A percentile compares a stretch with the other conserved stretches of the same genome.
Evolutionary conservation across 495 filamentous ascomycete species (phyloP).

Genomic region (Physcia stellaris): DNA sequence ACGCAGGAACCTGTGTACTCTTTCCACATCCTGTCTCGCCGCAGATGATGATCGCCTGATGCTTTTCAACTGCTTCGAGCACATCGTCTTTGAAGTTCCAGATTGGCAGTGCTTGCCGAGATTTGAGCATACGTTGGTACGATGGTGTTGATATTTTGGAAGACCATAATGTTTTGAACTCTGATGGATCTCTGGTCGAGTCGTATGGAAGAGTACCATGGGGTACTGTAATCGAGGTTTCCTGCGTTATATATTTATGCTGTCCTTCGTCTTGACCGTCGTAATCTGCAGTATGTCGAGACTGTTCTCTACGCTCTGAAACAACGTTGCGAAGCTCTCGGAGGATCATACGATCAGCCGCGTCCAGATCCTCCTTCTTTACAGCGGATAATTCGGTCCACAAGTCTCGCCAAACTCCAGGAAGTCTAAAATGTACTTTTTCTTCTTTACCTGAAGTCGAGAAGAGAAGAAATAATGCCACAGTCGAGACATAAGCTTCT

Average conservation of each 20-base stretch:
- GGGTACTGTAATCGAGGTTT: background rate
- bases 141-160: constrained; percentile 47
- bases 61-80: constrained; percentile 51
- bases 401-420: constrained; percentile 67
- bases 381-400: constrained; percentile 63
- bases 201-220: constrained; percentile 33
- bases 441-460: constrained; percentile 66
- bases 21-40: constrained; percentile 96
- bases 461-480: constrained; percentile 69
- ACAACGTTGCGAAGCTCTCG: constrained; percentile 48
- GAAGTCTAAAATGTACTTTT: constrained; percentile 67
- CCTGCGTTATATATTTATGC: background rate
- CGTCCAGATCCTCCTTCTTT: constrained; percentile 55
- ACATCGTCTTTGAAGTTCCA: constrained; percentile 72
- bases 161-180: constrained; percentile 55
- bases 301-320: too few species aligned
- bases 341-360: constrained; percentile 50
- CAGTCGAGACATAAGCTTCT: constrained; percentile 71
- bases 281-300: background rate
- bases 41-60: constrained; percentile 81
- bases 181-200: too few species aligned
- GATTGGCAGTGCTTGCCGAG: constrained; percentile 68
- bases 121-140: constrained; percentile 35
- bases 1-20: constrained; percentile 90
- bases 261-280: background rate